Evolutionary conservation across 2,329 filamentous ascomycete species (phyloP).

Genomic region (Neocucurbitaria cava): DNA sequence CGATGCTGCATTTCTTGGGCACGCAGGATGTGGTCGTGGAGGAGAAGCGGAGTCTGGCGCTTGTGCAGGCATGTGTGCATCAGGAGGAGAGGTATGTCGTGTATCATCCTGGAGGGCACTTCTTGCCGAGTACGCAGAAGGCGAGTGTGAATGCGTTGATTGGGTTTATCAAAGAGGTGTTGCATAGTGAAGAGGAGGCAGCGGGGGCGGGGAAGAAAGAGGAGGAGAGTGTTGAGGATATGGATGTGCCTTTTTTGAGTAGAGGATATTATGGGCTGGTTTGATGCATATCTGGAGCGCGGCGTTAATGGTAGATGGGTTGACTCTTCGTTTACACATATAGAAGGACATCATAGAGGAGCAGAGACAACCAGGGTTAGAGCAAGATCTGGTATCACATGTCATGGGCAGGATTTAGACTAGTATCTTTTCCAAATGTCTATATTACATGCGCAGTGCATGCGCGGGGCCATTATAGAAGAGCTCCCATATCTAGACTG

Average conservation of each 20-base stretch:
- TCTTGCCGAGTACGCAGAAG: conserved; percentile 78
- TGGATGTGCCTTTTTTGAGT: conserved; percentile 71
- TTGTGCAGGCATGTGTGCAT: conserved; percentile 70
- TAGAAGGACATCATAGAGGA: not conserved
- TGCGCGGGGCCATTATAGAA: conserved; percentile 37
- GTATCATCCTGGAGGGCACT: conserved; percentile 88
- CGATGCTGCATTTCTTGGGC: conserved; percentile 81
- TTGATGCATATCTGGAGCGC: not conserved
- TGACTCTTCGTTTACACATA: not conserved
- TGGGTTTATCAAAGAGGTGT: conserved; percentile 68
- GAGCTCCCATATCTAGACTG: conserved; percentile 41
- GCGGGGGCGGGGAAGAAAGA: conserved; percentile 45
- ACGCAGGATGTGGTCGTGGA: conserved; percentile 88
- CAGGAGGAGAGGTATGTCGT: conserved; percentile 59
- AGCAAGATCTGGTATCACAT: too few relatives aligned
- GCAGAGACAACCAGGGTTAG: not conserved
- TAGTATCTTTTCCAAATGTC: conserved; percentile 15
- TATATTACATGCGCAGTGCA: conserved; percentile 47
- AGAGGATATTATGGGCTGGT: not conserved
- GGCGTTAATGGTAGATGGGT: not conserved
- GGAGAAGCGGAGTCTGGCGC: conserved; percentile 70
- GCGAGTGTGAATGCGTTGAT: conserved; percentile 80
- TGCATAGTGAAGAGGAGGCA: conserved; percentile 53
- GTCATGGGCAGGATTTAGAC: not conserved
- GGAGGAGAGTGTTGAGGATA: conserved; percentile 69